These are phyloP conservation scores for Akanthomyces lecanii DNA, from an alignment of 2,329 filamentous ascomycete genomes.

Conservation along the genomic window DNA sequence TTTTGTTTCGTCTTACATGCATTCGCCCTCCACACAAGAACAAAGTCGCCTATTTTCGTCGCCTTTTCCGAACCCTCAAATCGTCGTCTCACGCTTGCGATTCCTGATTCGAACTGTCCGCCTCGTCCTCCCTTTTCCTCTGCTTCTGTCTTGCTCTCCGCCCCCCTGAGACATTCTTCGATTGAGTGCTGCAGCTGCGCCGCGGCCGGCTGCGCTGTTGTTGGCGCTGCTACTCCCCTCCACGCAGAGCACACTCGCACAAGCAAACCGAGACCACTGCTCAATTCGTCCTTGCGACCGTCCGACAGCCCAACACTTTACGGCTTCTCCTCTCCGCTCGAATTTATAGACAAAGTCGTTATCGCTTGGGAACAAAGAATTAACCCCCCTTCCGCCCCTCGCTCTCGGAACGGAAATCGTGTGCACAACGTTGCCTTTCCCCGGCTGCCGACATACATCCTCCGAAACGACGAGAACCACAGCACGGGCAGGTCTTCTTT, in stretches of 20 bases:
- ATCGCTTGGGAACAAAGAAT: not conserved
- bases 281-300: not conserved
- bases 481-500: not conserved
- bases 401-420: not conserved
- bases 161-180: not conserved
- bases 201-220: too few relatives aligned
- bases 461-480: not conserved
- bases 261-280: not conserved
- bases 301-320: not conserved
- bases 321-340: not conserved
- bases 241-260: not conserved
- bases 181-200: not conserved
- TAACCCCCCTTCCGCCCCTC: not conserved
- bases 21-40: not conserved
- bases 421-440: not conserved
- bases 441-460: not conserved
- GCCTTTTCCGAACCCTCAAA: not conserved
- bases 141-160: not conserved
- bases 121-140: not conserved
- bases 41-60: not conserved
- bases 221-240: not conserved
- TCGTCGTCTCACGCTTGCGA: constrained; percentile 5
- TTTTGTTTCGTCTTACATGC: not conserved
- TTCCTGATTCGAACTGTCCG: not conserved
- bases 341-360: not conserved